Base-by-base conservation (phyloP, 2,329 filamentous ascomycete genomes). In the Esteya vermicola region DNA sequence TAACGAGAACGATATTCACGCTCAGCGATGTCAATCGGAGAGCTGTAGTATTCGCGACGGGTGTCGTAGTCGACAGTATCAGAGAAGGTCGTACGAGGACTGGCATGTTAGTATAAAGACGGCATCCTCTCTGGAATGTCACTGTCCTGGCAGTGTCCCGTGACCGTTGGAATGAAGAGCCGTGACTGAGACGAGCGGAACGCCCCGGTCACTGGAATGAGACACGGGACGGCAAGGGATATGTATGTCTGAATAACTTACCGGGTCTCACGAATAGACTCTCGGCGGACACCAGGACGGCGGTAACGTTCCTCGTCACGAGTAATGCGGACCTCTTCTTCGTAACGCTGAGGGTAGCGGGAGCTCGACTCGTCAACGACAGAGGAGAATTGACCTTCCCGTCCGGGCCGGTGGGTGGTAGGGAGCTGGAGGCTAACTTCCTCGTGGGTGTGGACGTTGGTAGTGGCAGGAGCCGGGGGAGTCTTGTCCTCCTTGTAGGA, bases 311-410 rank as follows among this genome's bases (percentile, higher is more conserved):
- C 77, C 68, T 84, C 77, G 68, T 84, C 77, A 67, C 72, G 76
- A 67, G 84, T 77, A 63, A 82, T 81, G 57, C 64, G 72, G 68
- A 93, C 75, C 72, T 93, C 83, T 76, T 93, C 83, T 70, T 85
- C 78, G 67, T 26, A 33, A 21, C 37, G 36, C 33, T n/a, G n/a
- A n/a, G 41, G 41, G 66, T 44, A 46, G 41, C 40, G 39, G 38
- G 33, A 42, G 43, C 31, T 36, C 42, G 45, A 26, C 43, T 46
- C 45, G 45, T 47, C 40, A 39, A 38, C 45, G 40, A 47, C 84
- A 68, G 77, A 79, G 81, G 81, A 85, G 74, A 78, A 70, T 74
- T 83, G 77, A 85, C 83, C 85, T 88, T 93, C 86, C 86, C 85
- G 88, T 93, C 88, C 88, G 83, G 84, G 81, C 80, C 78, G 78